A percentile compares a stretch with the other conserved stretches of the same genome.
phyloP scores from a whole-genome alignment of 1,284 basidiomycete species.

The Rugosomyces carneus region DNA sequence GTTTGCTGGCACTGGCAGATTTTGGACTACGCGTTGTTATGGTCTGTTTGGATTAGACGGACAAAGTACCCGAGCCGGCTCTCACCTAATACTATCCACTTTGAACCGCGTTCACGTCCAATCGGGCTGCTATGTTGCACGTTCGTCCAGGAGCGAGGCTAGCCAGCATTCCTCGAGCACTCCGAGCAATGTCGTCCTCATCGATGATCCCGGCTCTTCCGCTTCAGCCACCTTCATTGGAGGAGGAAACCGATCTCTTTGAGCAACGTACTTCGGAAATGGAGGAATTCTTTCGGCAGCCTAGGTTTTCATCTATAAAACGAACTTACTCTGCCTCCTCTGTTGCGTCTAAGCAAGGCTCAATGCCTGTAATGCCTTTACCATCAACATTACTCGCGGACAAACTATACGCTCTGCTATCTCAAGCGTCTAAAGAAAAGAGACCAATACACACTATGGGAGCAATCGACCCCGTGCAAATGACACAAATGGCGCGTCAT shows the following conservation, averaged over 20 bases:
- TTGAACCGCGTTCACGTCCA: too few species aligned
- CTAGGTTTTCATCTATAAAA: conserved; percentile 80
- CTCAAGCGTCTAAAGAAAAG: conserved; percentile 60
- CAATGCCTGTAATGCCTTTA: conserved; percentile 79
- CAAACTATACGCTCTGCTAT: conserved; percentile 78
- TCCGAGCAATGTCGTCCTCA: conserved; percentile 29
- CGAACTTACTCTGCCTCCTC: conserved; percentile 92
- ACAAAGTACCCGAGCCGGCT: background rate
- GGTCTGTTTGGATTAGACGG: background rate
- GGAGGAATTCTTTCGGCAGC: conserved; percentile 66
- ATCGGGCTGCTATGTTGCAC: conserved; percentile 11
- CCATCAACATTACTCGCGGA: conserved; percentile 82
- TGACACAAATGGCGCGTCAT: conserved; percentile 98
- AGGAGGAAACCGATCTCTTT: conserved; percentile 65
- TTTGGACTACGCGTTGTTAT: background rate
- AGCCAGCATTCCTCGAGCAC: conserved; percentile 15
- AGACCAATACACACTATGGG: conserved; percentile 94
- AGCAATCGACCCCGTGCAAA: conserved; percentile 98
- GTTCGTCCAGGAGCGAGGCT: conserved; percentile 12
- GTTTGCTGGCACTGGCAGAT: background rate
- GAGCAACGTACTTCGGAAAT: conserved; percentile 58
- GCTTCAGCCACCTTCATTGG: conserved; percentile 55
- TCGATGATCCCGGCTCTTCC: conserved; percentile 38
- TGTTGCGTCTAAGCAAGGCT: conserved; percentile 93
- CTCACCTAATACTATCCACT: too few species aligned